Conservation (phyloP, 2,329 filamentous ascomycete genomes). For the Epichloe coenophiala region DNA sequence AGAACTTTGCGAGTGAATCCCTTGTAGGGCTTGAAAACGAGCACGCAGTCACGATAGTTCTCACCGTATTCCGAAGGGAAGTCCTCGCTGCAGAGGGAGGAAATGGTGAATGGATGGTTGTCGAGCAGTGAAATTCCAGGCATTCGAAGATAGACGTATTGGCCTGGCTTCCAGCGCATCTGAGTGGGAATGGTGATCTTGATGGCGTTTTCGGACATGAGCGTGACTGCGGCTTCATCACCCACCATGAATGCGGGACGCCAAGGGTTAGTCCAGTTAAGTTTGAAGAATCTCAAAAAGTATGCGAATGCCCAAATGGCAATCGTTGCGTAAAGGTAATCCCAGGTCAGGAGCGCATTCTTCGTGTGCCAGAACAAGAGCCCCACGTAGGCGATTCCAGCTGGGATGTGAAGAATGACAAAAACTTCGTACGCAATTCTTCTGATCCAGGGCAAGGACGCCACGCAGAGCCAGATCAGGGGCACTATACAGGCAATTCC, state of each 20-base stretch:
- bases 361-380: constrained; percentile 93
- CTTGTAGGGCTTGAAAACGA: constrained; percentile 83
- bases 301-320: constrained; percentile 70
- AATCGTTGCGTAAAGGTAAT: constrained; percentile 71
- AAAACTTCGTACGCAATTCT: constrained; percentile 76
- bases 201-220: constrained; percentile 87
- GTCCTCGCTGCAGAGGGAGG: constrained; percentile 83
- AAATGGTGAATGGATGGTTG: constrained; percentile 91
- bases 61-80: constrained; percentile 88
- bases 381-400: constrained; percentile 65
- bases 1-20: constrained; percentile 81
- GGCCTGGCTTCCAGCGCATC: constrained; percentile 83
- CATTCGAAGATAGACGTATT: constrained; percentile 91
- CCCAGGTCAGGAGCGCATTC: constrained; percentile 83
- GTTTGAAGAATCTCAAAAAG: constrained; percentile 60
- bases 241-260: constrained; percentile 72
- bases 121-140: constrained; percentile 81
- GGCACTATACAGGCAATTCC: constrained; percentile 74
- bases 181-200: constrained; percentile 91
- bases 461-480: constrained; percentile 68
- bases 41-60: constrained; percentile 72
- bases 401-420: constrained; percentile 67
- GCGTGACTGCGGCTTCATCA: constrained; percentile 78
- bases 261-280: constrained; percentile 81
- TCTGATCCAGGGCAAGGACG: constrained; percentile 68